phyloP scores from a whole-genome alignment of 108 stramenopile species.

The Discostella pseudostelligera region DNA sequence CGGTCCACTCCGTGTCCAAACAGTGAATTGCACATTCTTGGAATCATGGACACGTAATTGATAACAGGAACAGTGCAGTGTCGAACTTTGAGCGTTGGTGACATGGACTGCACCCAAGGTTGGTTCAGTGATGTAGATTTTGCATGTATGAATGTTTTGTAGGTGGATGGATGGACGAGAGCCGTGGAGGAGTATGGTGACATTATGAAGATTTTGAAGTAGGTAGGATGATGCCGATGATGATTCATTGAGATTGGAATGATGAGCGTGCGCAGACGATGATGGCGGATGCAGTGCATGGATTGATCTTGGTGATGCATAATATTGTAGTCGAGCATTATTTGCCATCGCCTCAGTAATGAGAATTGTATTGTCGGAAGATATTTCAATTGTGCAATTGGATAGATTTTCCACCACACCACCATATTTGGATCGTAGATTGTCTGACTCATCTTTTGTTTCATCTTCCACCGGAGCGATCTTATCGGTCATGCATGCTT shows the following conservation, averaged over 20 bases:
- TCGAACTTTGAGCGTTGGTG: constrained; percentile 29
- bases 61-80: constrained; percentile 21
- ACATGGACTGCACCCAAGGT: constrained; percentile 46
- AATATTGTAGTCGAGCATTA: constrained; percentile 8
- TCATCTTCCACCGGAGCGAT: neutral
- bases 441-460: neutral
- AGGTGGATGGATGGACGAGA: constrained; percentile 47
- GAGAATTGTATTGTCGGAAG: constrained; percentile 19
- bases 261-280: neutral
- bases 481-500: neutral
- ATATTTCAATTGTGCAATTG: constrained; percentile 37
- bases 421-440: constrained; percentile 23
- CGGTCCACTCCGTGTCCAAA: constrained; percentile 43
- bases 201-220: constrained; percentile 35
- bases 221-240: constrained; percentile 41
- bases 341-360: constrained; percentile 1
- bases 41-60: constrained; percentile 53
- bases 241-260: neutral
- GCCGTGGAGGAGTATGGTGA: constrained; percentile 28
- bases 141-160: constrained; percentile 29
- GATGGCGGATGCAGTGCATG: constrained; percentile 14
- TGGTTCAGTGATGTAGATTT: constrained; percentile 27
- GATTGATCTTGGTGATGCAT: constrained; percentile 2
- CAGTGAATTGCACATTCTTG: constrained; percentile 28
- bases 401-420: constrained; percentile 33